Conservation (phyloP, 441 rosid genomes). For the Euphorbia celastroides region DNA sequence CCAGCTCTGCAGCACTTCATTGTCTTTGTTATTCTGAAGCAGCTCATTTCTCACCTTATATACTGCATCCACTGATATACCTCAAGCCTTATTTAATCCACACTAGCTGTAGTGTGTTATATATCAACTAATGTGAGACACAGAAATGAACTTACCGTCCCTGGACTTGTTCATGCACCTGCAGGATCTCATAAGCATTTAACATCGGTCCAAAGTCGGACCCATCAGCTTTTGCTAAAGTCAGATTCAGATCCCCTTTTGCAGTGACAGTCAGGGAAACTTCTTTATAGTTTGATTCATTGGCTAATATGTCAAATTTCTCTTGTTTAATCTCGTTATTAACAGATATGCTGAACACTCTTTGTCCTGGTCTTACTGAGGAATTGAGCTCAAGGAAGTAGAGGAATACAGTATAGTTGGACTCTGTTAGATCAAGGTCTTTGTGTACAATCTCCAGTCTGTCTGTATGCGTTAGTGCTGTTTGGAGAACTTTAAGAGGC, state of each 20-base stretch:
- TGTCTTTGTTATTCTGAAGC: conserved; percentile 26
- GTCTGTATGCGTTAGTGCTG: conserved; percentile 32
- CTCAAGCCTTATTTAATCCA: neutral
- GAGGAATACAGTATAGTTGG: conserved; percentile 47
- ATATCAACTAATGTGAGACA: neutral
- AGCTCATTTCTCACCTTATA: conserved; percentile 31
- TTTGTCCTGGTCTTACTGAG: conserved; percentile 30
- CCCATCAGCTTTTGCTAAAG: conserved; percentile 40
- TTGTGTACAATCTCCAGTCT: conserved; percentile 36
- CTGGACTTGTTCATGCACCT: conserved; percentile 29
- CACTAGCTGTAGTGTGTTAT: neutral
- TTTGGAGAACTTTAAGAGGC: conserved; percentile 48
- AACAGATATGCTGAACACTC: conserved; percentile 49
- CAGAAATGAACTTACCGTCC: conserved; percentile 35
- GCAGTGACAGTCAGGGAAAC: conserved; percentile 31
- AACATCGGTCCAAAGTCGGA: conserved; percentile 52
- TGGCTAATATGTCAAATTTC: conserved; percentile 39
- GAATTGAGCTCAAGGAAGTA: conserved; percentile 53
- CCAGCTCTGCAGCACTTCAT: conserved; percentile 37
- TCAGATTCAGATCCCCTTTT: conserved; percentile 47
- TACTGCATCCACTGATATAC: conserved; percentile 40
- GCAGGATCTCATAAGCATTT: conserved; percentile 65
- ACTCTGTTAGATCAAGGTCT: conserved; percentile 26
- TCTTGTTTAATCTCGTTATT: conserved; percentile 26
- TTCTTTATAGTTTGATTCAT: conserved; percentile 36